A percentile compares a stretch with the other conserved stretches of the same genome.
Evolutionary conservation across 768 basidiomycete genomes (phyloP).

Genomic region (Rubroboletus satanas): DNA sequence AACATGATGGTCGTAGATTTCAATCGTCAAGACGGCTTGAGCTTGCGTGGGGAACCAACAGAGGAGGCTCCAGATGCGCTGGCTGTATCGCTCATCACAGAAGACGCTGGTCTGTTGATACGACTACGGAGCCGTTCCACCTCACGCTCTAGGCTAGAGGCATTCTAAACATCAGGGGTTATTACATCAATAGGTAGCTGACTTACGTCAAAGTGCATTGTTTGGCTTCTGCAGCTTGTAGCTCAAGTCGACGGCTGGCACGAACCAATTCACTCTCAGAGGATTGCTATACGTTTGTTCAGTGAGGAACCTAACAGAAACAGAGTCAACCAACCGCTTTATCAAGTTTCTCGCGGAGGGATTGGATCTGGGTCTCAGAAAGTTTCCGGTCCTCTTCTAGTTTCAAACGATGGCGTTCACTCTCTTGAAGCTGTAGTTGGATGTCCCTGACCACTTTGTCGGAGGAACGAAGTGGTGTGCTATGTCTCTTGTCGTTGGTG

Average conservation of each 20-base stretch:
- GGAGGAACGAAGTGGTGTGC: constrained; percentile 35
- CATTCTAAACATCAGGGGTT: constrained; percentile 1
- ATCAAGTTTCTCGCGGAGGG: constrained; percentile 58
- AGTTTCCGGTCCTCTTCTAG: constrained; percentile 63
- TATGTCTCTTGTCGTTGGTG: constrained; percentile 39
- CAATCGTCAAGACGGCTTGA: constrained; percentile 19
- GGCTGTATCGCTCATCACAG: constrained; percentile 25
- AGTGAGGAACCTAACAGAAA: background rate
- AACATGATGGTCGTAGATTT: background rate
- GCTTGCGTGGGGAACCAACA: constrained; percentile 28
- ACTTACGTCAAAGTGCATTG: constrained; percentile 66
- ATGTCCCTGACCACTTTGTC: constrained; percentile 51
- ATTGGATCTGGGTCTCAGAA: constrained; percentile 55
- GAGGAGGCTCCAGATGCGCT: constrained; percentile 21
- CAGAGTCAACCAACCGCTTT: constrained; percentile 45
- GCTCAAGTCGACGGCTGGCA: constrained; percentile 70
- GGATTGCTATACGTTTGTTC: constrained; percentile 51
- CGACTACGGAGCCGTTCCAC: constrained; percentile 66
- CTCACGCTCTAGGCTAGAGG: constrained; percentile 55
- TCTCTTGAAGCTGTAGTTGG: constrained; percentile 53
- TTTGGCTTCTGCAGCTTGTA: constrained; percentile 71
- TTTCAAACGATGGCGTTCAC: constrained; percentile 55
- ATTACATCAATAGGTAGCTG: background rate
- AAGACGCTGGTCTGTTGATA: constrained; percentile 54
- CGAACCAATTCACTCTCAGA: constrained; percentile 63